phyloP scores from a whole-genome alignment of 2,329 filamentous ascomycete genomes.

The Stemphylium beticola region DNA sequence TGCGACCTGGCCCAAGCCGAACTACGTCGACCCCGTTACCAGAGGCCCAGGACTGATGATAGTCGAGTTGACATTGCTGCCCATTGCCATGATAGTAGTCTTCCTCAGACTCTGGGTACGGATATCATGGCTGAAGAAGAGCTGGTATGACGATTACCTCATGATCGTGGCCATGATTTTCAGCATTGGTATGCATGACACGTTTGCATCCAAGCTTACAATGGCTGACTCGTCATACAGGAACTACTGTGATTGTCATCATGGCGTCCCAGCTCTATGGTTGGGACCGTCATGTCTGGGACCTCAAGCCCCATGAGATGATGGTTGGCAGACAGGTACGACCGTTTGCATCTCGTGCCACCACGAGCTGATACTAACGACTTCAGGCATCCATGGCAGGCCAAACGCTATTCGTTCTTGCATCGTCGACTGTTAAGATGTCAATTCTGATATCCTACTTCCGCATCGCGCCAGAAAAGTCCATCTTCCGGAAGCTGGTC shows the following conservation, averaged over 20 bases:
- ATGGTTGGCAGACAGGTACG: constrained; percentile 45
- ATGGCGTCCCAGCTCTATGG: constrained; percentile 46
- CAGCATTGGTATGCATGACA: constrained; percentile 10
- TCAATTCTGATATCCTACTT: constrained; percentile 50
- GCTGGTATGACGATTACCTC: constrained; percentile 49
- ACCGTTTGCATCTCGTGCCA: constrained; percentile 23
- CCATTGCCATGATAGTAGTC: constrained; percentile 46
- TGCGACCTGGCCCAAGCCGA: constrained; percentile 50
- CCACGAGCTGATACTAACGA: constrained; percentile 27
- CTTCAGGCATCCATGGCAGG: constrained; percentile 47
- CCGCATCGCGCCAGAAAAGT: constrained; percentile 48
- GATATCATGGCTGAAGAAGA: constrained; percentile 46
- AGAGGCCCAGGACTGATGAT: constrained; percentile 52
- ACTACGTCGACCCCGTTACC: constrained; percentile 53
- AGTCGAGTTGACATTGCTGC: constrained; percentile 46
- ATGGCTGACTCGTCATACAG: background rate
- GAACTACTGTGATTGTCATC: constrained; percentile 16
- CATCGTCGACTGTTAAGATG: constrained; percentile 47
- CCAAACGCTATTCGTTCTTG: constrained; percentile 48
- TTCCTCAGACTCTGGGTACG: constrained; percentile 45
- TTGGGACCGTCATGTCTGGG: constrained; percentile 50
- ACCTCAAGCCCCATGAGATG: constrained; percentile 36
- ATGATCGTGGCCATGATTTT: constrained; percentile 47
- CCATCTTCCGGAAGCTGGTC: constrained; percentile 47
- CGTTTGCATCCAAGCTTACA: background rate